Evolutionary conservation across 805 yeast genomes (phyloP), one percentile per base, ranked within the genome.

Genomic region (Yarrowia osloensis): DNA sequence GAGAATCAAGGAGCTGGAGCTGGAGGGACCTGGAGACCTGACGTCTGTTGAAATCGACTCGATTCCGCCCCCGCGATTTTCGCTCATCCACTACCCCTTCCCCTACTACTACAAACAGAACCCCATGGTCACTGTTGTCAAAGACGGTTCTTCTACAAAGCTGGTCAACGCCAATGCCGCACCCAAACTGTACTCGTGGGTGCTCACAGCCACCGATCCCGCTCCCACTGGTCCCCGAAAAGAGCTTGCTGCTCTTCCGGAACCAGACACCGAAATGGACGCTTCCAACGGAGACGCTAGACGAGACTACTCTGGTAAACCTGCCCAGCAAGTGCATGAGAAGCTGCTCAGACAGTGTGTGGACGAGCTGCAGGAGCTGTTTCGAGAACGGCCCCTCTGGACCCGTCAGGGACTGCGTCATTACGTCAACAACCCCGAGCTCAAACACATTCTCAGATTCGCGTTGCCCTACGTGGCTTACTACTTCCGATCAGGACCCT

Each of bases 381-480:
- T 94, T 74, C 86, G 81, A 0, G 74, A 81, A 68, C 86, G 94
- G 73, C 97, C 97, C 0, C 83, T 91, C 19, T 93, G 97, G 96
- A 83, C 93, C 0, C 82, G 97, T 67, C 84, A 89, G 70, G 96
- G 90, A 70, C 63, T 75, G 19, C 72, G 73, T n/a, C 69, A 70
- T 15, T 62, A 68, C 31, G 42, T 74, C n/a, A 65, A 70, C 15
- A 65, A 47, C 2, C 54, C 42, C 19, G 69, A 80, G 72, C 67
- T 78, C 76, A 70, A 78, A 76, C 71, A 75, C 76, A 73, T 85
- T 73, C 70, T 94, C 50, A 87, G 89, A 71, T 87, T 84, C 70
- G 96, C 97, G 0, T 76, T 95, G 61, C 97, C 98, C 0, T 88
- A 90, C 74, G 89, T 91, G 0, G 84, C 97, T 0, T 95, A 86